Evolutionary conservation across 441 rosid species (phyloP).

Genomic region (Codiaeum variegatum): DNA sequence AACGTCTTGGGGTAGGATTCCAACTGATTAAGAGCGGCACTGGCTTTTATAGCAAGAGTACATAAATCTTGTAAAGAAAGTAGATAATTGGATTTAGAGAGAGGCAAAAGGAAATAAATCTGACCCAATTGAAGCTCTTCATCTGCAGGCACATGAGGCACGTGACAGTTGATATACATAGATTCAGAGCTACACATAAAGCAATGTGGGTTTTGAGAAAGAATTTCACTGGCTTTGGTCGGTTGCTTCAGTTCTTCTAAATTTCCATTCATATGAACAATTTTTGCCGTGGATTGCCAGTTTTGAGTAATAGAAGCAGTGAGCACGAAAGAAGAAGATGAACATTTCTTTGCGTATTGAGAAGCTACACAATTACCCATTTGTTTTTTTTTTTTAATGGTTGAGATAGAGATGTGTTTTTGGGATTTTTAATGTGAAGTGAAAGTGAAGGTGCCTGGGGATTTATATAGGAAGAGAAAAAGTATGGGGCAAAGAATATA

Average conservation of each 20-base stretch:
- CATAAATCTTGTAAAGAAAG: slow-evolving; percentile 29
- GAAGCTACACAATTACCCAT: slow-evolving; percentile 37
- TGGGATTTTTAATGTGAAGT: background rate
- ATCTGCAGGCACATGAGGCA: slow-evolving; percentile 21
- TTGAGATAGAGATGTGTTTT: background rate
- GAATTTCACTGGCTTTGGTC: slow-evolving; percentile 24
- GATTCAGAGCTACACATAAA: slow-evolving; percentile 32
- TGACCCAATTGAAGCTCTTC: slow-evolving; percentile 36
- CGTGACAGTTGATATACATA: slow-evolving; percentile 25
- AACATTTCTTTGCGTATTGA: background rate
- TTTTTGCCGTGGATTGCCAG: slow-evolving; percentile 18
- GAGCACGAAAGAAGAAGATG: background rate
- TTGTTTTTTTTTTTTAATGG: background rate
- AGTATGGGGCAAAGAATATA: background rate
- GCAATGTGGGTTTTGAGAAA: slow-evolving; percentile 25
- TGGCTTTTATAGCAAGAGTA: slow-evolving; percentile 33
- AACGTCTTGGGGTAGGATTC: background rate
- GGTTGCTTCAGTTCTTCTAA: slow-evolving; percentile 28
- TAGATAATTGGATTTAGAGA: slow-evolving; percentile 13
- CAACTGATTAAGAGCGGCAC: slow-evolving; percentile 16
- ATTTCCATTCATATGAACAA: slow-evolving; percentile 25
- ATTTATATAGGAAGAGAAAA: slow-evolving; percentile 24
- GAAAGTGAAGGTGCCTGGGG: background rate
- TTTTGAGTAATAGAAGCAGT: background rate
- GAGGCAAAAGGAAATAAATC: slow-evolving; percentile 32